Evolutionary conservation across 225 moss, liverwort and hornwort genomes (phyloP).

Genomic region (Antitrichia curtipendula): DNA sequence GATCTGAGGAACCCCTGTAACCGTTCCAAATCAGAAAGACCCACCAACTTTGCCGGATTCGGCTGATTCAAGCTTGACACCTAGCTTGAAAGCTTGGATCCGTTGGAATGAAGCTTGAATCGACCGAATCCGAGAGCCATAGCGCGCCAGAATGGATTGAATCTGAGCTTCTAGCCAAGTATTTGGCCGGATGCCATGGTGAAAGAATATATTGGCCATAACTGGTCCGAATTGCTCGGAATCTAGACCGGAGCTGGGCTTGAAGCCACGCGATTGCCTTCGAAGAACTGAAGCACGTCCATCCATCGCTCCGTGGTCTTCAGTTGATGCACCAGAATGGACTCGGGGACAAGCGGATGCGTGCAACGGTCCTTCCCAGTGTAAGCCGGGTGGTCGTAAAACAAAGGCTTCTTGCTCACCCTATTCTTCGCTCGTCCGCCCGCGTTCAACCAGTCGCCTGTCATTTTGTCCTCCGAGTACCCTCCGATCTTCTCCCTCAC

Average conservation of each 20-base stretch:
- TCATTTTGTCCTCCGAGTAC: slow-evolving; percentile 49
- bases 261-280: not conserved
- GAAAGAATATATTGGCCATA: not conserved
- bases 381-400: slow-evolving; percentile 68
- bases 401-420: slow-evolving; percentile 53
- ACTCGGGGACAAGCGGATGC: slow-evolving; percentile 45
- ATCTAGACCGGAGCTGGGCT: not conserved
- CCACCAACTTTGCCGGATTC: not conserved
- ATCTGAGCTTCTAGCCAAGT: not conserved
- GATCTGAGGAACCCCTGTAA: not conserved
- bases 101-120: not conserved
- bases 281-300: slow-evolving; percentile 15
- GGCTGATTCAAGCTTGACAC: not conserved
- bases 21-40: not conserved
- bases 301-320: slow-evolving; percentile 49
- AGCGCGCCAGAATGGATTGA: not conserved
- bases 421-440: slow-evolving; percentile 54
- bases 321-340: slow-evolving; percentile 67
- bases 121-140: not conserved
- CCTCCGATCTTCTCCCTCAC: slow-evolving; percentile 26
- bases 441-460: slow-evolving; percentile 51
- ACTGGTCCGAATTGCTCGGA: not conserved
- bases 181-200: not conserved
- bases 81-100: not conserved
- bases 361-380: slow-evolving; percentile 30